Conservation (phyloP, 768 basidiomycete genomes). For the Termitomyces sp. region DNA sequence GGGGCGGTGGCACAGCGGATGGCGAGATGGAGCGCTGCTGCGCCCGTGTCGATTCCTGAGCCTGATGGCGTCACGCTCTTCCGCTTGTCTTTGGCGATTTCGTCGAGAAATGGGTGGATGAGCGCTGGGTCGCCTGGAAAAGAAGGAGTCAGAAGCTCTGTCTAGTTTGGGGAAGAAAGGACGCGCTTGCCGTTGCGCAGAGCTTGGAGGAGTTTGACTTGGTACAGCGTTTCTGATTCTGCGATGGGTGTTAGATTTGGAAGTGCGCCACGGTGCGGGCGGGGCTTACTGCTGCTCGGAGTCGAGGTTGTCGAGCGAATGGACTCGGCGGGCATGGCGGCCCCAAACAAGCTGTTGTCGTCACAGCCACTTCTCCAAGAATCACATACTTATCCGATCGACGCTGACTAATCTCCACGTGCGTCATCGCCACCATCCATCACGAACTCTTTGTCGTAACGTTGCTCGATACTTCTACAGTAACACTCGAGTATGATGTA, state of each 20-base stretch:
- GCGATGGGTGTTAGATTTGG: not conserved
- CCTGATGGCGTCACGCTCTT: slow-evolving; percentile 14
- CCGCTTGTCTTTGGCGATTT: slow-evolving; percentile 67
- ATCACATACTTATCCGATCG: not conserved
- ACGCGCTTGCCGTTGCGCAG: slow-evolving; percentile 54
- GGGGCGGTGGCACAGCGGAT: slow-evolving; percentile 78
- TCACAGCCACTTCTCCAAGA: not conserved
- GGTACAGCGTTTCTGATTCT: slow-evolving; percentile 48
- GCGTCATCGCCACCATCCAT: not conserved
- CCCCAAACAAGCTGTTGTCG: not conserved
- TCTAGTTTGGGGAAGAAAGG: not conserved
- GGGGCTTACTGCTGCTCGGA: slow-evolving; percentile 8
- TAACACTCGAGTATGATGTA: too few relatives aligned
- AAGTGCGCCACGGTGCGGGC: not conserved
- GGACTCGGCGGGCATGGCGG: not conserved
- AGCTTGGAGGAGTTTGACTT: slow-evolving; percentile 64
- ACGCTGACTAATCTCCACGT: not conserved
- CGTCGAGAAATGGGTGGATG: slow-evolving; percentile 80
- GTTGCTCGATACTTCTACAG: too few relatives aligned
- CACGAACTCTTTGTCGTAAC: too few relatives aligned
- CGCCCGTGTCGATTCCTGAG: slow-evolving; percentile 54
- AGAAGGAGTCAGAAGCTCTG: not conserved
- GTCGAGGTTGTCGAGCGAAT: not conserved
- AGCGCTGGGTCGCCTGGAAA: slow-evolving; percentile 66
- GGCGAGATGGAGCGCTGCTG: slow-evolving; percentile 77